Base-by-base conservation (phyloP, 2,329 filamentous ascomycete genomes). In the Pestalotiopsis fici region DNA sequence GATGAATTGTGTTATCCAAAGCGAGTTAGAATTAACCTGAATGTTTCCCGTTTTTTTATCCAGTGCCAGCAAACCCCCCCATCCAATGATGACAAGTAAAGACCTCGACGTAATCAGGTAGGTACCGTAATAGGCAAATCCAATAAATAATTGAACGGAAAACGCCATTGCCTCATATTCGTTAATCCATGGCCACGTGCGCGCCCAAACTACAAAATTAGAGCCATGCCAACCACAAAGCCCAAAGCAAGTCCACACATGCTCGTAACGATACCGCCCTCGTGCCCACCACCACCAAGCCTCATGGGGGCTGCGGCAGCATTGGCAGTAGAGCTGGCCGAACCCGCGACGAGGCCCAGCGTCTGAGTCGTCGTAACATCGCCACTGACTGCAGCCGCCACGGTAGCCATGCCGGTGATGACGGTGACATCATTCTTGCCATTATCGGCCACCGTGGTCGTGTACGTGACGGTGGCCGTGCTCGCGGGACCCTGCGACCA, bases 401-500 rank as follows among this genome's bases (percentile, higher is more conserved):
- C 74, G 1, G 74, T 75, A 7, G 75, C 74, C 23, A 74, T 50
- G 4, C 73, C 74, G 0, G 75, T 75, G 59, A 70, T 70, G 28
- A 77, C 77, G 5, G 72, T 74, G 66, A 76, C 72, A 9, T 57
- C 21, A 18, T 5, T 23, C 21, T 13, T 25, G 27, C 54, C 54
- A 25, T 25, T 35, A 6, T 71, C 69, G 65, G 78, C 77, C 28
- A 71, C 65, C 2, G 72, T 77, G 9, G 74, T 77, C 15, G 79
- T 80, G 39, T 74, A 71, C 3, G 79, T 81, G 56, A 82, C 74
- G 31, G 70, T 78, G 66, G 71, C 64, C 2, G 80, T 82, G 28
- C 75, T 71, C 6, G 80, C 81, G 12, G 78, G 69, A 1, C 71
- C 76, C 77, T 78, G 81, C 54, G 71, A 75, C 82, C 81, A 83